phyloP scores from a whole-genome alignment of 2,329 filamentous ascomycete species.

The Diaporthe sp. region DNA sequence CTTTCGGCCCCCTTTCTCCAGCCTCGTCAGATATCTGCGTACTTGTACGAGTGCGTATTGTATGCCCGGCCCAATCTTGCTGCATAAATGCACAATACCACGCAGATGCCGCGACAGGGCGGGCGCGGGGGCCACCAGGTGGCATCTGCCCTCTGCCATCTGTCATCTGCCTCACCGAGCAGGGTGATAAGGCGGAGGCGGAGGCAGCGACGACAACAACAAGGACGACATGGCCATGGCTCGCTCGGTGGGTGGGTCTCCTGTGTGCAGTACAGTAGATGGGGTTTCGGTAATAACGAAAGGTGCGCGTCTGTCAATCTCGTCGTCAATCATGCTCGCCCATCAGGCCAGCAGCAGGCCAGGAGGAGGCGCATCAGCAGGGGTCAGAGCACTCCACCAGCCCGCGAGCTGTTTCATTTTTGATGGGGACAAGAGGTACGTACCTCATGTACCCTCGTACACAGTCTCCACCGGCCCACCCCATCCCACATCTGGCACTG shows the following conservation, averaged over 20 bases:
- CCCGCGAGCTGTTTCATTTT: slow-evolving; percentile 39
- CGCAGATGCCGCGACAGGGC: slow-evolving; percentile 33
- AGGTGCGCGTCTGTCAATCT: slow-evolving; percentile 33
- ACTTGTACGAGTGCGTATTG: neutral
- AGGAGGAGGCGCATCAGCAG: slow-evolving; percentile 29
- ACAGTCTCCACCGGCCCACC: slow-evolving; percentile 17
- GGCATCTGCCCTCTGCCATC: slow-evolving; percentile 18
- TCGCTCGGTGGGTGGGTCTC: slow-evolving; percentile 5
- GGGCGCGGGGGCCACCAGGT: slow-evolving; percentile 22
- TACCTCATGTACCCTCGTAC: slow-evolving; percentile 14
- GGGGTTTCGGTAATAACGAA: slow-evolving; percentile 42
- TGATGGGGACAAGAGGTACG: slow-evolving; percentile 4
- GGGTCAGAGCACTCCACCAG: slow-evolving; percentile 34
- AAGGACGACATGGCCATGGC: slow-evolving; percentile 14
- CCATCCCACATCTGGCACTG: slow-evolving; percentile 27
- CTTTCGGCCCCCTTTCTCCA: slow-evolving; percentile 32
- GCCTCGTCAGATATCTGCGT: slow-evolving; percentile 22
- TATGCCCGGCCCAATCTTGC: neutral
- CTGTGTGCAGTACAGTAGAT: slow-evolving; percentile 10
- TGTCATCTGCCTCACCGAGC: neutral
- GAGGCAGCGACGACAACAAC: neutral
- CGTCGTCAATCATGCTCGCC: slow-evolving; percentile 35
- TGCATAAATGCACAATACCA: slow-evolving; percentile 18
- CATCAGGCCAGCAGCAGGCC: slow-evolving; percentile 34
- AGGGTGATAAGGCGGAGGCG: slow-evolving; percentile 21